phyloP scores from a whole-genome alignment of 164 flowering plant genomes.

The Saururus chinensis region DNA sequence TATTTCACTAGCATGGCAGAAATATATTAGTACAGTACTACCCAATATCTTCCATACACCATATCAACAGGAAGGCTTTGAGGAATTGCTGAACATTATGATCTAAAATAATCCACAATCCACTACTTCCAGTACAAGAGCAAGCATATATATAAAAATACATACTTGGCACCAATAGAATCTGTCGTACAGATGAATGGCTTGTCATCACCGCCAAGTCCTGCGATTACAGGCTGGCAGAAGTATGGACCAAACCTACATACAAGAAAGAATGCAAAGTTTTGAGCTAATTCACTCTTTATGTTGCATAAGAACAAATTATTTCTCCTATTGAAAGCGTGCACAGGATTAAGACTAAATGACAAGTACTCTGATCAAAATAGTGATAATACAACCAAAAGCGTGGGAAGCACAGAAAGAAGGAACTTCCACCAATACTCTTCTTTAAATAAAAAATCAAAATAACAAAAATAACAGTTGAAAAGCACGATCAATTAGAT shows the following conservation, averaged over 20 bases:
- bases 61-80: too few relatives aligned
- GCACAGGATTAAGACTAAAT: not conserved
- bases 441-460: not conserved
- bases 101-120: not conserved
- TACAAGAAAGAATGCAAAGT: not conserved
- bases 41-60: too few relatives aligned
- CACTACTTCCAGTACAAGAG: not conserved
- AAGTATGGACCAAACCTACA: slow-evolving; percentile 95
- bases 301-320: too few relatives aligned
- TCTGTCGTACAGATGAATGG: slow-evolving; percentile 98
- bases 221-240: slow-evolving; percentile 96
- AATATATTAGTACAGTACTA: too few relatives aligned
- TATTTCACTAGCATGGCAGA: too few relatives aligned
- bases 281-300: not conserved
- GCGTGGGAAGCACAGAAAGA: not conserved
- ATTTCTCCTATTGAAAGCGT: not conserved
- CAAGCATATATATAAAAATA: not conserved
- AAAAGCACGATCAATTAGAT: too few relatives aligned
- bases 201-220: slow-evolving; percentile 77
- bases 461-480: too few relatives aligned
- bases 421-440: too few relatives aligned
- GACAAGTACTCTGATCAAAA: not conserved
- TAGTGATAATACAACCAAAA: not conserved
- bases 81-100: too few relatives aligned
- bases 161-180: slow-evolving; percentile 94